Percentiles rank a stretch among this genome's conserved stretches.
These are phyloP conservation scores for Miscanthus lutarioriparius DNA, from an alignment of 176 grass and related monocot genomes.

Conservation along the genomic window DNA sequence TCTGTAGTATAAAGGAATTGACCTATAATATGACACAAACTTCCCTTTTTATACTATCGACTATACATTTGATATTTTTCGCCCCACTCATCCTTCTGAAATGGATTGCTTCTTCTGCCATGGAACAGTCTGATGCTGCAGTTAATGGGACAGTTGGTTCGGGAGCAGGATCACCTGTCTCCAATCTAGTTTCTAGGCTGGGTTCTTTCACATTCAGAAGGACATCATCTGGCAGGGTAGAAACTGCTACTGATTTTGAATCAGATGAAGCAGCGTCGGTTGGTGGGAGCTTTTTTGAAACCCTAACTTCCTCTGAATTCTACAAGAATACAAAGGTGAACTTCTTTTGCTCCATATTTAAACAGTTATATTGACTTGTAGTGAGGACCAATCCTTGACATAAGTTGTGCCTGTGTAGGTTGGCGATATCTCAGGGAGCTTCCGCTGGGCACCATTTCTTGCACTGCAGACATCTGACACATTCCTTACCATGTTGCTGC, in stretches of 20 bases:
- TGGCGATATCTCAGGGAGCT: slow-evolving; percentile 81
- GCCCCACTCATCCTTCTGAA: neutral
- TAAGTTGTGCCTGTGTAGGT: slow-evolving; percentile 46
- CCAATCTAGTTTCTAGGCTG: slow-evolving; percentile 43
- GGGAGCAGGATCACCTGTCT: slow-evolving; percentile 50
- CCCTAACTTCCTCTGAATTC: slow-evolving; percentile 89
- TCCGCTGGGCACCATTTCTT: slow-evolving; percentile 97
- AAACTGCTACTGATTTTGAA: slow-evolving; percentile 44
- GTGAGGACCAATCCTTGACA: slow-evolving; percentile 7
- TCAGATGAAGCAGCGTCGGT: slow-evolving; percentile 60
- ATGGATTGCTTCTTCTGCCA: slow-evolving; percentile 29
- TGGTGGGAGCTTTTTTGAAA: slow-evolving; percentile 86
- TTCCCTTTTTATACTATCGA: neutral
- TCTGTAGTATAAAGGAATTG: neutral
- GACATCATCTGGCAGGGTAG: slow-evolving; percentile 53
- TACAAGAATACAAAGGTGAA: slow-evolving; percentile 97
- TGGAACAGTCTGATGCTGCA: slow-evolving; percentile 61
- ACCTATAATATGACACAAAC: neutral
- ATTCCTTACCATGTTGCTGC: slow-evolving; percentile 90
- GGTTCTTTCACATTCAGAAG: slow-evolving; percentile 66
- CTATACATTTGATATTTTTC: neutral
- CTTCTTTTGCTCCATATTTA: slow-evolving; percentile 14
- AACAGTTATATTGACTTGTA: neutral
- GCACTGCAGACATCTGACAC: slow-evolving; percentile 91
- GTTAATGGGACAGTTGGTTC: slow-evolving; percentile 47